A percentile compares a stretch with the other conserved stretches of the same genome.
Conservation (phyloP, 345 rosid genomes). For the Salix suchowensis region DNA sequence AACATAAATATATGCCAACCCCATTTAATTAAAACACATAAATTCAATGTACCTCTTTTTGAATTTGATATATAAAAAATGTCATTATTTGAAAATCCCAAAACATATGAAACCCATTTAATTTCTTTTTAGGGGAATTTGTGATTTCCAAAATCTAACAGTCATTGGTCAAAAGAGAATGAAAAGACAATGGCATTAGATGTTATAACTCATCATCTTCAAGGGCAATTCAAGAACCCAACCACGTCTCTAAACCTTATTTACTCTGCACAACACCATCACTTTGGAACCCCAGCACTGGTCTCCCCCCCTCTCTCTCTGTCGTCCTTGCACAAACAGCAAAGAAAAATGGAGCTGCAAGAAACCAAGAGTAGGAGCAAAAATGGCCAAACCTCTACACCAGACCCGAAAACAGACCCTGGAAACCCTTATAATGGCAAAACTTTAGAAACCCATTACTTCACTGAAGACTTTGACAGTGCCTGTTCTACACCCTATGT, state of each 20-base stretch:
- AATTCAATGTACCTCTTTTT: neutral
- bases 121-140: no score
- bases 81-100: neutral
- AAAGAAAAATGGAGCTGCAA: slow-evolving; percentile 32
- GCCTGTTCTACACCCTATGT: slow-evolving; percentile 94
- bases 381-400: slow-evolving; percentile 9
- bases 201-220: neutral
- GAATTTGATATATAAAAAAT: no score
- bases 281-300: neutral
- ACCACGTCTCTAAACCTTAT: neutral
- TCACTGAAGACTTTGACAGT: slow-evolving; percentile 43
- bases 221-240: neutral
- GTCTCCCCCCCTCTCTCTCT: neutral
- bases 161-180: neutral
- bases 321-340: neutral
- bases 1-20: no score
- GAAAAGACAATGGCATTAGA: neutral
- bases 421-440: slow-evolving; percentile 5
- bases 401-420: neutral
- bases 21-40: no score
- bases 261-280: neutral
- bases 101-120: no score
- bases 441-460: slow-evolving; percentile 3
- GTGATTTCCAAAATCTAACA: neutral
- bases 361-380: slow-evolving; percentile 1